Evolutionary conservation across 176 grass and related monocot genomes (phyloP), one percentile per base, ranked within the genome.

Genomic region (Secale cereale): DNA sequence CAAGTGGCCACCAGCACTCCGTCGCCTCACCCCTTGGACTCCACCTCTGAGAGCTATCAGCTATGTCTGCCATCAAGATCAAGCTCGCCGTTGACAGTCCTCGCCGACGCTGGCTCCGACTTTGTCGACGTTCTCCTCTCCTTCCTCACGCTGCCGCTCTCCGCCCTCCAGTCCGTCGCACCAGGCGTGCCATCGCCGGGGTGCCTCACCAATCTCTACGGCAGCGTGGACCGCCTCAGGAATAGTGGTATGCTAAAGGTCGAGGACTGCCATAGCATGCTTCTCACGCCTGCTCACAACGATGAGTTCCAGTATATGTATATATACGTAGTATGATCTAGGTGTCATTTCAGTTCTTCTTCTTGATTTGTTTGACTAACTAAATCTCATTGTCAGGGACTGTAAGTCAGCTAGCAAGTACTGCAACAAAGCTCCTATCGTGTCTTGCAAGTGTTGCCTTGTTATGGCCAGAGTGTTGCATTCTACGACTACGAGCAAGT

Each of bases 121-220:
- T 45, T 45, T 13, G 41, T 82, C 19, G 78, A 82, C 36, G 35
- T 72, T 4, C 65, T 82, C 9, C 78, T 87, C 16, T 73, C 67
- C 56, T 87, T 82, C 67, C 25, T 87, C 22, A 75, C 46, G 22
- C 85, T 87, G 3, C 78, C 66, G 0, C 52, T 81, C 3, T 61
- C 76, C 71, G 72, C 56, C 7, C 7, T 82, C 10, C 31, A 28
- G 65, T 35, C 19, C 30, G 1, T 7, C 31, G 7, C 65, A 32
- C 27, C 6, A 32, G 63, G 29, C 6, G 14, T 2, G 29, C 17
- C 65, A 13, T 62, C 54, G 25, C 69, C 69, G 17, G 54, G 69
- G 11, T 86, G 77, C 63, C 74, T 81, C 27, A 43, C 28, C 57
- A 62, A 37, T 22, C 85, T 86, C 32, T 43, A 41, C 48, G 26